Conservation (phyloP, 257 asterid genomes). For the Jacaranda copaia region DNA sequence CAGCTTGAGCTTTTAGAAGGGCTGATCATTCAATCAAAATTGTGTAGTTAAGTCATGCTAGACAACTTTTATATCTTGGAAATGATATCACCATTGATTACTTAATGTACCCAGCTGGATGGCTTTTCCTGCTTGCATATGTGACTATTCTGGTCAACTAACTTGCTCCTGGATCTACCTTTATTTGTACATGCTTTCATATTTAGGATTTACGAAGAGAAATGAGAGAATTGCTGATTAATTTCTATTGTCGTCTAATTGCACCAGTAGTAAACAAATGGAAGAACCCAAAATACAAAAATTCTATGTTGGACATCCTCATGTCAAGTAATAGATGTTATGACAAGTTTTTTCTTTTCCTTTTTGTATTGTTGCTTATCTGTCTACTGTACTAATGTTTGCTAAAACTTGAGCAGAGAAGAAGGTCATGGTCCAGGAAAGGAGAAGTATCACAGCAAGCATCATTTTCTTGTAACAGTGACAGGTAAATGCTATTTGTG, state of each 20-base stretch:
- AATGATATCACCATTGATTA: too few species aligned
- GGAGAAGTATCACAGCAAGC: constrained; percentile 61
- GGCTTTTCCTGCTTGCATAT: constrained; percentile 4
- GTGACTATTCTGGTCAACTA: constrained; percentile 17
- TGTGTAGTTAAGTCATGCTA: too few species aligned
- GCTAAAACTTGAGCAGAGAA: constrained; percentile 70
- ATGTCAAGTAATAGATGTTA: not conserved
- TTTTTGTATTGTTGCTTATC: constrained; percentile 14
- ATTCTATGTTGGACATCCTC: too few species aligned
- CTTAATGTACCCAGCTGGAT: not conserved
- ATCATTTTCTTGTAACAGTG: constrained; percentile 67
- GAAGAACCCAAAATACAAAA: constrained; percentile 19
- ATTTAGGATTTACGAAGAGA: constrained; percentile 20
- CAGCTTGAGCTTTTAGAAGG: too few species aligned
- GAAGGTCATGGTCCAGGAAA: constrained; percentile 67
- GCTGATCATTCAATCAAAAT: too few species aligned
- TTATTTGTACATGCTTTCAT: not conserved
- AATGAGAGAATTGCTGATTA: constrained; percentile 4
- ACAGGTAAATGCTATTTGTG: constrained; percentile 62
- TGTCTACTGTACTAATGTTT: constrained; percentile 31
- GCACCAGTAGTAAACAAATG: not conserved
- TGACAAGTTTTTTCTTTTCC: not conserved
- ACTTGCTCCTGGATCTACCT: constrained; percentile 10
- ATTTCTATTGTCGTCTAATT: not conserved
- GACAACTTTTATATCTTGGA: too few species aligned